Evolutionary conservation across 139 green algal genomes (phyloP).

Genomic region (Ettlia oleoabundans): DNA sequence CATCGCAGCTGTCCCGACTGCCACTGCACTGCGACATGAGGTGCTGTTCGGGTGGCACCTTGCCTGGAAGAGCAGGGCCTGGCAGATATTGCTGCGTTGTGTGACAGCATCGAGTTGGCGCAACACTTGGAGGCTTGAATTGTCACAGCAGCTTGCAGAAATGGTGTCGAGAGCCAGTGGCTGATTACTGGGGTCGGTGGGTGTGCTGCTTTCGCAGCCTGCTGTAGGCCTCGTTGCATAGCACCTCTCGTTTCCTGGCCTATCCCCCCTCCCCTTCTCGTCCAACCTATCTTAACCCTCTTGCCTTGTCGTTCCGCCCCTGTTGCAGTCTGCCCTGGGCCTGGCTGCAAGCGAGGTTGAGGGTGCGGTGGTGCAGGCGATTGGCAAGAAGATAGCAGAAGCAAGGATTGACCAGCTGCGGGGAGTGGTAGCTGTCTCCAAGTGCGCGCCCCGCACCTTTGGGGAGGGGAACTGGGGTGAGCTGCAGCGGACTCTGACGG

Average conservation of each 20-base stretch:
- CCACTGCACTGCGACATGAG: too few relatives aligned
- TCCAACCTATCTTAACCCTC: not conserved
- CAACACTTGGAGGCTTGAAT: too few relatives aligned
- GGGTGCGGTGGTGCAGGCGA: slow-evolving; percentile 55
- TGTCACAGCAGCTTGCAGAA: too few relatives aligned
- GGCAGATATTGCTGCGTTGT: too few relatives aligned
- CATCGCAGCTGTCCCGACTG: too few relatives aligned
- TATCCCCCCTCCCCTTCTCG: not conserved
- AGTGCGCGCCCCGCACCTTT: slow-evolving; percentile 55
- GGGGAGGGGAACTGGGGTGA: slow-evolving; percentile 51
- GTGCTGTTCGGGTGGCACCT: not conserved
- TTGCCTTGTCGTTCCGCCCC: not conserved
- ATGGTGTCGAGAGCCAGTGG: too few relatives aligned
- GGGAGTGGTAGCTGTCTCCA: slow-evolving; percentile 38
- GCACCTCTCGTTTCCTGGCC: too few relatives aligned
- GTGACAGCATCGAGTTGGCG: too few relatives aligned
- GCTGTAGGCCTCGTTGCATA: too few relatives aligned
- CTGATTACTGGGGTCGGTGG: too few relatives aligned
- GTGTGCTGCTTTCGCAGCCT: too few relatives aligned
- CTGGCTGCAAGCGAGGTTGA: slow-evolving; percentile 52
- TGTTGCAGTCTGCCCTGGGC: slow-evolving; percentile 29
- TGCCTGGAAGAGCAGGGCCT: too few relatives aligned
- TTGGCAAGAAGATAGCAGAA: slow-evolving; percentile 58
- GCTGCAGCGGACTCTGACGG: slow-evolving; percentile 46
- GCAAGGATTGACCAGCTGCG: slow-evolving; percentile 51